Evolutionary conservation across 2,329 filamentous ascomycete species (phyloP).

Genomic region (Paracoccidioides brasiliensis): DNA sequence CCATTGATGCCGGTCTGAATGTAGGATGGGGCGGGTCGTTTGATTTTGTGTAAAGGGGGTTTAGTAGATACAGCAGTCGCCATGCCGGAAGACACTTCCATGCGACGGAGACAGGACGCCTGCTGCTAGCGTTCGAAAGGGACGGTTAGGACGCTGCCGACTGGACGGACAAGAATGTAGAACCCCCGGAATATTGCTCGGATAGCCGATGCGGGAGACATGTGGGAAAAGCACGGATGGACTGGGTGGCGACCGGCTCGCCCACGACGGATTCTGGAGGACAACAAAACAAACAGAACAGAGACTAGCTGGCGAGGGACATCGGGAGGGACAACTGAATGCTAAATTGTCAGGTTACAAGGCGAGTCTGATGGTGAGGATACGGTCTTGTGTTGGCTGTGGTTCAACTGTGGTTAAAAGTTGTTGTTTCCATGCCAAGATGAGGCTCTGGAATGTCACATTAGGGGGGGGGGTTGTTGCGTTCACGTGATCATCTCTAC

Average conservation of each 20-base stretch:
- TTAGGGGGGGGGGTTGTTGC: no score
- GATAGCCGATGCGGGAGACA: constrained; percentile 32
- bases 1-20: constrained; percentile 51
- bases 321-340: not conserved
- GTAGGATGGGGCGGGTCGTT: constrained; percentile 52
- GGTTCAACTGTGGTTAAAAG: not conserved
- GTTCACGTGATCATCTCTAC: constrained; percentile 17
- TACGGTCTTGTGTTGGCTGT: not conserved
- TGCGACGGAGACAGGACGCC: not conserved
- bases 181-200: constrained; percentile 25
- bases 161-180: constrained; percentile 17
- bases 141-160: not conserved
- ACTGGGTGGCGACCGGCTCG: constrained; percentile 17
- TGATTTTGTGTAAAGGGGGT: constrained; percentile 45
- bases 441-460: constrained; percentile 12
- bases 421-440: constrained; percentile 23
- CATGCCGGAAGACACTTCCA: constrained; percentile 19
- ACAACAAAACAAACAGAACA: not conserved
- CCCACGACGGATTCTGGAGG: constrained; percentile 6
- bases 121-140: not conserved
- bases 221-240: constrained; percentile 30
- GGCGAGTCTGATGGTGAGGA: not conserved
- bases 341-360: not conserved
- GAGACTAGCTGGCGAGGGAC: not conserved
- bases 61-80: constrained; percentile 34